Conservation (phyloP, 192 early-diverging fungal species). For the Backusella mclennaniae region DNA sequence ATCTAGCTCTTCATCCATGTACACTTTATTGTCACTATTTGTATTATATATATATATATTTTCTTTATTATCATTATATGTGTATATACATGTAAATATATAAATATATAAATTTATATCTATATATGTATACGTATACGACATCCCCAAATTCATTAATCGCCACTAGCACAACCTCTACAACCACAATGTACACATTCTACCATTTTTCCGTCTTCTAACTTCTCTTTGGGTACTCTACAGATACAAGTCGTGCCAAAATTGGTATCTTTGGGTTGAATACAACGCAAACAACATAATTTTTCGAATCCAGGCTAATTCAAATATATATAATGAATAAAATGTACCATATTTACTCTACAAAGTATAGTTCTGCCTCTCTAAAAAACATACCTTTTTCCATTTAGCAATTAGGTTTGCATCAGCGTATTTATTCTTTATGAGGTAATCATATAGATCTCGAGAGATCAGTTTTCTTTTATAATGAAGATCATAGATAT, state of each 20-base stretch:
- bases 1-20: neutral
- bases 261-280: conserved; percentile 96
- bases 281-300: conserved; percentile 95
- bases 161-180: conserved; percentile 70
- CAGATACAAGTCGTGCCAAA: conserved; percentile 97
- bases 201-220: conserved; percentile 87
- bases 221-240: conserved; percentile 87
- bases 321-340: neutral
- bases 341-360: neutral
- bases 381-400: conserved; percentile 70
- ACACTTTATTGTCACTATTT: neutral
- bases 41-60: neutral
- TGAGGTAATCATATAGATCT: conserved; percentile 89
- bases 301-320: conserved; percentile 90
- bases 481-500: conserved; percentile 96
- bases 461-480: conserved; percentile 92
- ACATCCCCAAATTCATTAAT: conserved; percentile 16
- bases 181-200: conserved; percentile 97
- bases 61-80: neutral
- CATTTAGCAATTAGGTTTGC: conserved; percentile 96
- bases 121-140: neutral
- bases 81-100: neutral
- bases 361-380: too few relatives aligned
- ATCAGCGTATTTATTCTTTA: conserved; percentile 93
- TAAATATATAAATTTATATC: neutral